phyloP scores from a whole-genome alignment of 495 filamentous ascomycete species.

The Daldinia grandis region DNA sequence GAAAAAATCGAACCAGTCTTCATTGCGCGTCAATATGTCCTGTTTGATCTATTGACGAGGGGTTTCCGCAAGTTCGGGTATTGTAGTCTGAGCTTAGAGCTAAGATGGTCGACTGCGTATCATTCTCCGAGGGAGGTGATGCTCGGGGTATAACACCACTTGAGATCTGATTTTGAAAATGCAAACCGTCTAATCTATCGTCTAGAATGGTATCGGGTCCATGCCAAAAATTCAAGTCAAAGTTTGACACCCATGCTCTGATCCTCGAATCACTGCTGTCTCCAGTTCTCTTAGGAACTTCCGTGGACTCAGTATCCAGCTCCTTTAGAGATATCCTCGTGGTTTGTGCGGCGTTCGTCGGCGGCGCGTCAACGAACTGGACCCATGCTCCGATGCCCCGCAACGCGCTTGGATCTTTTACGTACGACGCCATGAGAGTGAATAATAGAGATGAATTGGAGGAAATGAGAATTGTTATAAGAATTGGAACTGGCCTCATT shows the following conservation, averaged over 20 bases:
- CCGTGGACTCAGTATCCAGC: constrained; percentile 1
- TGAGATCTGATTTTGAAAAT: background rate
- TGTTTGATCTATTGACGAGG: background rate
- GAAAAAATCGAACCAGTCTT: background rate
- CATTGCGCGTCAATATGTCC: background rate
- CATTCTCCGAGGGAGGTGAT: background rate
- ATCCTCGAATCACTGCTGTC: background rate
- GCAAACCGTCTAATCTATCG: background rate
- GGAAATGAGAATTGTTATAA: background rate
- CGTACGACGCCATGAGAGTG: constrained; percentile 11
- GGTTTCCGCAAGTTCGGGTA: background rate
- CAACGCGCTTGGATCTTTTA: constrained; percentile 8
- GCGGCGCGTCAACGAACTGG: background rate
- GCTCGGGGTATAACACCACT: background rate
- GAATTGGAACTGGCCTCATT: background rate
- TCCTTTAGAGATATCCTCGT: background rate
- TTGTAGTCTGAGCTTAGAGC: background rate
- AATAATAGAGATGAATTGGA: background rate
- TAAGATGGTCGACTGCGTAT: background rate
- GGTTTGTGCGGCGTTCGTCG: background rate
- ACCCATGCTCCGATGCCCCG: constrained; percentile 27
- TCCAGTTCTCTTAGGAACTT: background rate
- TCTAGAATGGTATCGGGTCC: background rate
- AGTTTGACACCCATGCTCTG: constrained; percentile 26
- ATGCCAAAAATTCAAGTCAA: constrained; percentile 30